Base-by-base conservation (phyloP, 2,329 filamentous ascomycete species). In the Helminthosporium solani region DNA sequence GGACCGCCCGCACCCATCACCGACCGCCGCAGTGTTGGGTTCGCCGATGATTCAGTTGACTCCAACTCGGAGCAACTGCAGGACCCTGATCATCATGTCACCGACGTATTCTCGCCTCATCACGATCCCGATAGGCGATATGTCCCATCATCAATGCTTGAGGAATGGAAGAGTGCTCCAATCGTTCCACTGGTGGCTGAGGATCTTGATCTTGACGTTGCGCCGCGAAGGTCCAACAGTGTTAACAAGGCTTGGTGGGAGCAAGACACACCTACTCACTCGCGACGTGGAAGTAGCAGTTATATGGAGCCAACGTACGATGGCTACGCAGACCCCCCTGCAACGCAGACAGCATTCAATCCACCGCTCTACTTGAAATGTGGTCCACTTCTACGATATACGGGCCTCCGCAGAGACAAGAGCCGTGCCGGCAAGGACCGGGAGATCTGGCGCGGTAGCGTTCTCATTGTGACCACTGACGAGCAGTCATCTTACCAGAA, bases 401-500 rank as follows among this genome's bases (percentile, higher is more conserved):
- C 87, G 44, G 94, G 95, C 16, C 83, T 96, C 33, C 83, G 86
- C 33, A 78, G 77, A 31, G 82, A 95, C 38, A 58, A 50, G 16
- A 61, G 48, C 40, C 52, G 52, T n/a, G 66, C 56, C 67, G 63
- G 53, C 33, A 49, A 63, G 54, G 84, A 89, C 34, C 81, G 83
- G 41, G 89, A 96, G 59, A 84, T 92, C 16, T 99, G 94, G 94
- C 83, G 91, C 67, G 94, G 94, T 4, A 95, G 84, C 49, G 80
- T 97, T 46, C 90, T 99, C 89, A 96, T 99, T 59, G 90, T 99
- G 18, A 97, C 94, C 0, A 80, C 84, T 42, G 92, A 99, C 63
- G 79, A 82, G 2, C 81, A 86, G 33, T 97, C 92, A 2, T 87
- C 86, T 0, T 96, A 96, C 63, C 84, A 89, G 38, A 80, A 80